A percentile compares a stretch with the other conserved stretches of the same genome.
Conservation (phyloP, 2,329 filamentous ascomycete species). For the Sporothrix pallida region DNA sequence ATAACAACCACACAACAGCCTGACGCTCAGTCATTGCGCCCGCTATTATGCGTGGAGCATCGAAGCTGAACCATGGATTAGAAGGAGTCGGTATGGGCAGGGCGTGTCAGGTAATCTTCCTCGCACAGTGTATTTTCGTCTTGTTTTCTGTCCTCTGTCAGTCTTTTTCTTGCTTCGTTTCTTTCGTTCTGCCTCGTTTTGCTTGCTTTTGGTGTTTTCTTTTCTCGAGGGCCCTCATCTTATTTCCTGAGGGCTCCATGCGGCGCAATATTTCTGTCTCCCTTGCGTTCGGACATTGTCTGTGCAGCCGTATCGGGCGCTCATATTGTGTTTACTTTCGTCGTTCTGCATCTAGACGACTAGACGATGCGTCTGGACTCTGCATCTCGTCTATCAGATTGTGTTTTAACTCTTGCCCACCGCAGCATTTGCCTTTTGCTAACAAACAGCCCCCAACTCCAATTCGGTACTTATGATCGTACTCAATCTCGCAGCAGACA, state of each 20-base stretch:
- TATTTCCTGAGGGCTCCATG: conserved; percentile 13
- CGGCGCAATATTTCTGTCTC: conserved; percentile 5
- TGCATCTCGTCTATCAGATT: neutral
- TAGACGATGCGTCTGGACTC: neutral
- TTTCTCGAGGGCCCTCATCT: neutral
- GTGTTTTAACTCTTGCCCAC: neutral
- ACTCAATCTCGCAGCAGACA: neutral
- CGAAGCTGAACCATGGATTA: conserved; percentile 25
- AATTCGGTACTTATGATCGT: conserved; percentile 3
- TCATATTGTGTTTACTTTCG: conserved; percentile 19
- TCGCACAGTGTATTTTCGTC: conserved; percentile 5
- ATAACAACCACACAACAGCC: neutral
- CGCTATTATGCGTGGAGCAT: conserved; percentile 9
- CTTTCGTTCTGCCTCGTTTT: neutral
- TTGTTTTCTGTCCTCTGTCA: neutral
- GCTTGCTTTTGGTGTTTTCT: neutral
- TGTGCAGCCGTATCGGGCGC: neutral
- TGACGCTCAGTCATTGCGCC: conserved; percentile 22
- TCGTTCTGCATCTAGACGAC: neutral
- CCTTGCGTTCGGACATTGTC: conserved; percentile 29
- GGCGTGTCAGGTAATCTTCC: neutral
- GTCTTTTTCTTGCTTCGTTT: neutral
- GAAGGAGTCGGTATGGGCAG: conserved; percentile 5
- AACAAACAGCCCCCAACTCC: neutral
- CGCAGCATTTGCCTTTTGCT: neutral